These are phyloP conservation scores for Thalassiosira profunda DNA, from an alignment of 108 stramenopile species.

Conservation along the genomic window DNA sequence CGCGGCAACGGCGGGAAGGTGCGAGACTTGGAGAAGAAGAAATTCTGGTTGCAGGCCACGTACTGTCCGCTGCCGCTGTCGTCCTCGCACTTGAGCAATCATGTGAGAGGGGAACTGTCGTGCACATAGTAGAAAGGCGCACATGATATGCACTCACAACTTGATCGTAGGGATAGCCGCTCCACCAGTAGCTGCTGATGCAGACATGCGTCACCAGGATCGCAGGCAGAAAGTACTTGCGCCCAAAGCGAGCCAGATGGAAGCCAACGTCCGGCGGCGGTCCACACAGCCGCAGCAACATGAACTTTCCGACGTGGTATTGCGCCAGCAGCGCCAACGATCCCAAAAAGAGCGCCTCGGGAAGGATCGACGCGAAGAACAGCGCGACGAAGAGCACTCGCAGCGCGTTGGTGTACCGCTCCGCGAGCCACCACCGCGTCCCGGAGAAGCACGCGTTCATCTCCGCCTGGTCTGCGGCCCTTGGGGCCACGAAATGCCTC, in stretches of 20 bases:
- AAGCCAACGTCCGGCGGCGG: conserved; percentile 53
- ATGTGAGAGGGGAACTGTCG: too few relatives aligned
- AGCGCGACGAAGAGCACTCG: conserved; percentile 60
- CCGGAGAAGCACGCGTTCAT: conserved; percentile 71
- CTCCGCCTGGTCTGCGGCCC: conserved; percentile 54
- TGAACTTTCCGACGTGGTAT: conserved; percentile 63
- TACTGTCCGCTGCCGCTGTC: too few relatives aligned
- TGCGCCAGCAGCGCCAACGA: conserved; percentile 55
- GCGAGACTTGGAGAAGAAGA: too few relatives aligned
- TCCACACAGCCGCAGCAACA: conserved; percentile 65
- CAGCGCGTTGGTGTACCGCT: conserved; percentile 58
- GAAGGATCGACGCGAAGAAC: conserved; percentile 69
- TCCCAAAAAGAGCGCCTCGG: conserved; percentile 61
- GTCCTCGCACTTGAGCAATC: too few relatives aligned
- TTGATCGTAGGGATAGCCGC: conserved; percentile 77
- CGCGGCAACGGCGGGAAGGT: neutral
- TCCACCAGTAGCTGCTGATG: conserved; percentile 70
- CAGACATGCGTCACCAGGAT: too few relatives aligned
- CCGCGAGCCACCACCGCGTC: conserved; percentile 60
- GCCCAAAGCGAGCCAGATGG: too few relatives aligned
- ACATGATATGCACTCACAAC: too few relatives aligned
- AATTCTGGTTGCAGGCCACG: too few relatives aligned
- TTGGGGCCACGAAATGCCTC: conserved; percentile 64
- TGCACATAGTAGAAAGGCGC: too few relatives aligned
- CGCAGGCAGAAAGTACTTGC: too few relatives aligned